Base-by-base conservation (phyloP, 768 basidiomycete species). In the Pluteus cervinus region DNA sequence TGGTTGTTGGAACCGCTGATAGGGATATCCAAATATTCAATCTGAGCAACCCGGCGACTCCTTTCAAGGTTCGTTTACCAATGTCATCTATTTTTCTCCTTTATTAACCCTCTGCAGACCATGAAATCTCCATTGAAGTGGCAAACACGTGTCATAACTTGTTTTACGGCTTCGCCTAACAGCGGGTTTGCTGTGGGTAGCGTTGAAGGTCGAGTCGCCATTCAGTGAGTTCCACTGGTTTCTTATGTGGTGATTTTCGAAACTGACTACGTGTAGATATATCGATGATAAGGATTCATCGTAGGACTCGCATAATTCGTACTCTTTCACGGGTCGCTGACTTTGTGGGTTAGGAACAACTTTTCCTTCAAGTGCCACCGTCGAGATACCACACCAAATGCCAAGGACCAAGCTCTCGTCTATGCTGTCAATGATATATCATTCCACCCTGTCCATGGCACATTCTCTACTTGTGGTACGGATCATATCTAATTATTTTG, bases 1-100 rank as follows among this genome's bases (percentile, higher is more conserved):
- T 94, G 69, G 93, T 93, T 26, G 88, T 91, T 36, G 93, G 84
- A 21, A 94, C 90, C 1, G 94, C 91, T 5, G 93, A 96, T 43
- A 78, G 91, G 21, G 86, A 93, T 55, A 80, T 97, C 36, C 81
- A 87, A 56, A 86, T 94, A 44, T 86, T 79, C 68, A 86, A 94
- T 59, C 73, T 96, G 34, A 75, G 71, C 12, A 89, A 85, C 55
- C 92, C 93, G 2, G 81, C 72, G 16, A 70, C 78, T 1, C 62
- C 85, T 1, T 88, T 80, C 68, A 88, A 86, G 68, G 89, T 84
- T 33, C 25, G 24, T 36, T 40, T 11, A 41, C 4, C 10, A 11
- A 29, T 33, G 18, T 30, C 17, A 3, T 21, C 32, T 17, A 24
- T 16, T 14, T 29, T 33, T 31, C 30, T 31, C 29, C 21, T 34